These are phyloP conservation scores for Boletus sp. DNA, from an alignment of 1,284 basidiomycete genomes.

Conservation along the genomic window DNA sequence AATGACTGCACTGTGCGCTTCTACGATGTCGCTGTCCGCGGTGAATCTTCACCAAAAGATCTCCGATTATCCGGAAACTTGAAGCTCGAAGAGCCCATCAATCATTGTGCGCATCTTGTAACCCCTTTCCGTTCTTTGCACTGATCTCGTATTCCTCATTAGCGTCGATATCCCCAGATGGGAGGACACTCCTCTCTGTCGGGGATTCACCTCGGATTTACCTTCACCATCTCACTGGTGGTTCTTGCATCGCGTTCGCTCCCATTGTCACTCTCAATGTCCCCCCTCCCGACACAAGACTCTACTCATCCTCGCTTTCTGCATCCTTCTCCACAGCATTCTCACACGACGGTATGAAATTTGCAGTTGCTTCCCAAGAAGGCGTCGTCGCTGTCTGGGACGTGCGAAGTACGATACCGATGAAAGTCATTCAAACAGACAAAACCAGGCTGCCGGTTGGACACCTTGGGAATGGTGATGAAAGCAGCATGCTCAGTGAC, in stretches of 20 bases:
- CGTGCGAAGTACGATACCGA: conserved; percentile 64
- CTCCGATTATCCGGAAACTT: conserved; percentile 53
- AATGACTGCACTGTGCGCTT: conserved; percentile 78
- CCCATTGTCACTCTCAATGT: conserved; percentile 55
- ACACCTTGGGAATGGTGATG: conserved; percentile 39
- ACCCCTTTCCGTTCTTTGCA: conserved; percentile 27
- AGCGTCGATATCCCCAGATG: conserved; percentile 84
- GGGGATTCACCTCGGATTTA: conserved; percentile 83
- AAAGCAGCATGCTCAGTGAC: conserved; percentile 56
- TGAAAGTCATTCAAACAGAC: conserved; percentile 62
- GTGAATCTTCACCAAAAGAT: conserved; percentile 39
- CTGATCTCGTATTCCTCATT: conserved; percentile 11
- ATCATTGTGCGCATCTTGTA: conserved; percentile 49
- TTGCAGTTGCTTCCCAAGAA: conserved; percentile 84
- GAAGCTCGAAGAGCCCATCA: conserved; percentile 63
- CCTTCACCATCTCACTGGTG: conserved; percentile 65
- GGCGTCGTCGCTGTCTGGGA: conserved; percentile 80
- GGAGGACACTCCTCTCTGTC: conserved; percentile 76
- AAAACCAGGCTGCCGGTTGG: conserved; percentile 38
- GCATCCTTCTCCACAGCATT: conserved; percentile 85
- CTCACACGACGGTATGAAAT: conserved; percentile 74
- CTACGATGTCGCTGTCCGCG: conserved; percentile 60
- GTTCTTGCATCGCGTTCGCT: conserved; percentile 51
- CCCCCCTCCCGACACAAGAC: conserved; percentile 45
- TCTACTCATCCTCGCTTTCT: conserved; percentile 45